These are phyloP conservation scores for Penicillium subrubescens DNA, from an alignment of 495 filamentous ascomycete species.

Conservation along the genomic window DNA sequence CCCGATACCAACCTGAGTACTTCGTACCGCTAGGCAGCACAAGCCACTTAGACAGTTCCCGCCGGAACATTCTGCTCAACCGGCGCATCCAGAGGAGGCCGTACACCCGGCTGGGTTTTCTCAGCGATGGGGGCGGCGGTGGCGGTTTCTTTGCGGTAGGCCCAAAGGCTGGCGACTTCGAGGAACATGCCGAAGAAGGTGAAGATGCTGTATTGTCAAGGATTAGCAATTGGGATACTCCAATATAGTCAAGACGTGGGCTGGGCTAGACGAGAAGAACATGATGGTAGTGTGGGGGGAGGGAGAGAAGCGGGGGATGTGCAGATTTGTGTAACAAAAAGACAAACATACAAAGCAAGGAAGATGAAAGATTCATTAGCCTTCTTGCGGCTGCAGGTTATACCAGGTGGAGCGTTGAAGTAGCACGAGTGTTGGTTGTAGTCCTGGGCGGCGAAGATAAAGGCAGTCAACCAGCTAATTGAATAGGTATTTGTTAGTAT, in stretches of 20 bases:
- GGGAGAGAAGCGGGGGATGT: not conserved
- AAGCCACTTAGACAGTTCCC: slow-evolving; percentile 13
- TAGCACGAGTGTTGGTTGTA: slow-evolving; percentile 47
- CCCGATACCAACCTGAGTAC: slow-evolving; percentile 1
- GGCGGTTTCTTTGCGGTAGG: slow-evolving; percentile 32
- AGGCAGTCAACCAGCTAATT: slow-evolving; percentile 58
- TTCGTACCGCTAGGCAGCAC: not conserved
- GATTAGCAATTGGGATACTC: not conserved
- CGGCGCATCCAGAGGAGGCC: slow-evolving; percentile 33
- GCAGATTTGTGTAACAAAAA: not conserved
- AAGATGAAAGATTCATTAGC: slow-evolving; percentile 63
- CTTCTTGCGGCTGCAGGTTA: slow-evolving; percentile 39
- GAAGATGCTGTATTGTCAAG: slow-evolving; percentile 33
- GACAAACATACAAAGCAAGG: slow-evolving; percentile 58
- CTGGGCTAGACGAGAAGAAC: not conserved
- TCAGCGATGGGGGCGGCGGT: slow-evolving; percentile 20
- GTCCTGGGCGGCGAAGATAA: slow-evolving; percentile 60
- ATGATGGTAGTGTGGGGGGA: no score
- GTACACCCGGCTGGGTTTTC: slow-evolving; percentile 24
- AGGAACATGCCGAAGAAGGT: slow-evolving; percentile 56
- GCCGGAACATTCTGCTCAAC: not conserved
- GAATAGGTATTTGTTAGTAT: slow-evolving; percentile 19
- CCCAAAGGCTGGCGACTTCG: slow-evolving; percentile 55
- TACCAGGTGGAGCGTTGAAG: slow-evolving; percentile 33
- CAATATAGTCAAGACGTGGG: not conserved